phyloP scores from a whole-genome alignment of 306 rosid species.

The Abrus pulchellus region DNA sequence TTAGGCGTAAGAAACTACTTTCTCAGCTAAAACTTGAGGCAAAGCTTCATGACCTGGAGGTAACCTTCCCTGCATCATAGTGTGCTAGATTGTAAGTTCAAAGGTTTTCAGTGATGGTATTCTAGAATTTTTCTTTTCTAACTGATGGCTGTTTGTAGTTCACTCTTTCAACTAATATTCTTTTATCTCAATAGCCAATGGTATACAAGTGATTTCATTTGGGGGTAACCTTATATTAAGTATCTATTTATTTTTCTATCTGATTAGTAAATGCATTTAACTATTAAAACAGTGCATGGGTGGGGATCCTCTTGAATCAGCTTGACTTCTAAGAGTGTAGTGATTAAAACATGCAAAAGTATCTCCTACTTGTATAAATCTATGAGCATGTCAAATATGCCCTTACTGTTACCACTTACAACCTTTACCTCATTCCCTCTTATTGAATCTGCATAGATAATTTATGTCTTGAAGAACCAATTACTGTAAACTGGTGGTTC shows the following conservation, averaged over 20 bases:
- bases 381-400: not conserved
- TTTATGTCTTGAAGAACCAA: not conserved
- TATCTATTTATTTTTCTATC: not conserved
- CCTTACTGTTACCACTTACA: not conserved
- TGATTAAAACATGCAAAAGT: not conserved
- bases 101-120: not conserved
- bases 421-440: not conserved
- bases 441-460: not conserved
- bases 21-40: slow-evolving; percentile 83
- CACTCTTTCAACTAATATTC: not conserved
- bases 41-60: slow-evolving; percentile 82
- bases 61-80: slow-evolving; percentile 47
- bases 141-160: not conserved
- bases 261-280: not conserved
- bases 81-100: slow-evolving; percentile 16
- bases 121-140: not conserved
- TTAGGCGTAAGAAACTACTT: slow-evolving; percentile 68
- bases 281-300: not conserved
- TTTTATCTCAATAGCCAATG: not conserved
- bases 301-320: not conserved
- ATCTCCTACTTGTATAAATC: not conserved
- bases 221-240: not conserved
- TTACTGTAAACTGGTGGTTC: not conserved
- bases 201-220: not conserved
- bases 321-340: not conserved